Percentiles rank a stretch among this genome's conserved stretches.
phyloP scores from a whole-genome alignment of 2,329 filamentous ascomycete genomes.

The Colletotrichum sublineola region DNA sequence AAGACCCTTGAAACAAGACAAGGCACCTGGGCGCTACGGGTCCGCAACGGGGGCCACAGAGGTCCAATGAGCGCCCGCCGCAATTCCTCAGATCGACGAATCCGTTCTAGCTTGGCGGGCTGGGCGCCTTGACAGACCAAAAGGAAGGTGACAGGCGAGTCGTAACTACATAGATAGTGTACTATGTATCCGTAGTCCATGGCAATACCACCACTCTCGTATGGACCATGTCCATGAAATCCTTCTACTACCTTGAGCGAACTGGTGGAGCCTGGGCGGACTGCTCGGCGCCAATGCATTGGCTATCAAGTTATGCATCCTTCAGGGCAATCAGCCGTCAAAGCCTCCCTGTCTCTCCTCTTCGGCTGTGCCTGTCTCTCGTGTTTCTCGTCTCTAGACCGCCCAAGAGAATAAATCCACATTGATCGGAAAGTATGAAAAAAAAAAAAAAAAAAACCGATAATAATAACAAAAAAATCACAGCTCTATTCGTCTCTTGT shows the following conservation, averaged over 20 bases:
- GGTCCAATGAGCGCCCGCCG: not conserved
- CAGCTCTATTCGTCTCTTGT: not conserved
- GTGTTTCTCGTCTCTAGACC: too few species aligned
- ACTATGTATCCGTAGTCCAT: too few species aligned
- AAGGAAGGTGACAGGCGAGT: not conserved
- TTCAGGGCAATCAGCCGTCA: not conserved
- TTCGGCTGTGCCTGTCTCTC: too few species aligned
- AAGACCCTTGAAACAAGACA: constrained; percentile 14
- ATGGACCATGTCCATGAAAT: not conserved
- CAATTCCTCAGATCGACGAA: constrained; percentile 2
- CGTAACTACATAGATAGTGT: not conserved
- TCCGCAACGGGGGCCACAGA: not conserved
- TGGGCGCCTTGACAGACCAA: not conserved
- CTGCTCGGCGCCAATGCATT: not conserved
- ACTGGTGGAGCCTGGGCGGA: not conserved
- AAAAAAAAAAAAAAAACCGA: too few species aligned
- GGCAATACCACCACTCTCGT: not conserved
- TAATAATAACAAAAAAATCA: too few species aligned
- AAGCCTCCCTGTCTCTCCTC: not conserved
- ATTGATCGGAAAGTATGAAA: not conserved
- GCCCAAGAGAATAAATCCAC: not conserved
- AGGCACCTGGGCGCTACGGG: not conserved
- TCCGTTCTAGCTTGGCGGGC: not conserved
- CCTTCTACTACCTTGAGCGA: not conserved
- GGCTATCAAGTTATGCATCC: not conserved